A percentile compares a stretch with the other conserved stretches of the same genome.
phyloP scores from a whole-genome alignment of 2,329 filamentous ascomycete species.

The Fusarium pseudocircinatum region DNA sequence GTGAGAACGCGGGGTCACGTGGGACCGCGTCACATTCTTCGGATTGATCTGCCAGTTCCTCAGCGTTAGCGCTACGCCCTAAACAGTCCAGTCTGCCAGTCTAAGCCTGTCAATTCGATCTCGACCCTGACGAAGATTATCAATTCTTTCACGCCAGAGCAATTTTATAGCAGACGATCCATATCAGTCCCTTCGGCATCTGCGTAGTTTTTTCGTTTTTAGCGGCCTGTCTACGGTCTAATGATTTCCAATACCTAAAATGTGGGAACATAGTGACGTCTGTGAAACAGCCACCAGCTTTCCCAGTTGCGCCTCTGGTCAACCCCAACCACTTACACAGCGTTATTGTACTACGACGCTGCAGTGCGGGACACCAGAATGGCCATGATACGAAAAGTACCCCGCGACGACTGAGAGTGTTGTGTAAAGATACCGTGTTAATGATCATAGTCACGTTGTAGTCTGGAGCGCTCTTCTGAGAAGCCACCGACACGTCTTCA shows the following conservation, averaged over 20 bases:
- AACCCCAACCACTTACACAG: neutral
- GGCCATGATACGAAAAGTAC: neutral
- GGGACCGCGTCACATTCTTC: slow-evolving; percentile 23
- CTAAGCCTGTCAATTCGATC: neutral
- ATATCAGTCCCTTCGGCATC: neutral
- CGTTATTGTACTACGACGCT: neutral
- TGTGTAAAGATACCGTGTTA: neutral
- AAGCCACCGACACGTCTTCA: neutral
- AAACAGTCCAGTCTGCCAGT: neutral
- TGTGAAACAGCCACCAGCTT: slow-evolving; percentile 5
- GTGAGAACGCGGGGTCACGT: slow-evolving; percentile 43
- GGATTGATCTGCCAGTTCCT: neutral
- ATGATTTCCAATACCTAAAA: neutral
- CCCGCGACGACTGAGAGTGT: neutral
- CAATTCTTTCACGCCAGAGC: neutral
- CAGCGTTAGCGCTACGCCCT: neutral
- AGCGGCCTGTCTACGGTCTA: neutral
- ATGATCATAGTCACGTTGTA: neutral
- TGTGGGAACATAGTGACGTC: slow-evolving; percentile 29
- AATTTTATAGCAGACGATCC: neutral
- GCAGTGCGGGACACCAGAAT: neutral
- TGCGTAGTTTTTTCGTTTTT: neutral
- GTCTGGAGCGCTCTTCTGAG: neutral
- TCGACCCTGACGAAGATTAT: neutral
- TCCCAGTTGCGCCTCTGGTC: neutral